Conservation (phyloP, 352 stramenopile genomes). For the Blastocystis sp. region DNA sequence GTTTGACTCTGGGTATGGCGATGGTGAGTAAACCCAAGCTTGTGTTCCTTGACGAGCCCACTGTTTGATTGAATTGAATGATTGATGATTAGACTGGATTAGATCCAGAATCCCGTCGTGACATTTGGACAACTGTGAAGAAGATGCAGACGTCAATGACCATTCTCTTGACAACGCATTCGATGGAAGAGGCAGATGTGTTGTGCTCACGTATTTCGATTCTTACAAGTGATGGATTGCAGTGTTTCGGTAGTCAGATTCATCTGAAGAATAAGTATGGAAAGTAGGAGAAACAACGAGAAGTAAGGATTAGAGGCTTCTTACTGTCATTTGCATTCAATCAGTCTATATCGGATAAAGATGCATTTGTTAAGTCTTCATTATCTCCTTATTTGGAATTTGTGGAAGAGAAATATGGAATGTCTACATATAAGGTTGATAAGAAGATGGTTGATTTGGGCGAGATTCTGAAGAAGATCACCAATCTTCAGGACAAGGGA, state of each 20-base stretch:
- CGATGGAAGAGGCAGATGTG: conserved; percentile 75
- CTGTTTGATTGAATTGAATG: conserved; percentile 64
- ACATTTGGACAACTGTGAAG: conserved; percentile 66
- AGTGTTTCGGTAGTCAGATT: conserved; percentile 69
- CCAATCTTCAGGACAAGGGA: background rate
- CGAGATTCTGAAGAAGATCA: conserved; percentile 51
- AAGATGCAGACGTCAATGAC: conserved; percentile 63
- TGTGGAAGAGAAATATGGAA: conserved; percentile 50
- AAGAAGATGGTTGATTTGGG: background rate
- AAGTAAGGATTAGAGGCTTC: conserved; percentile 59
- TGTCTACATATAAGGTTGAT: conserved; percentile 16
- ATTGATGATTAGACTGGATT: conserved; percentile 74
- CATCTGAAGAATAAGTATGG: conserved; percentile 67
- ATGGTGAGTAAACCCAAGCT: conserved; percentile 72
- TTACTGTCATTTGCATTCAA: conserved; percentile 61
- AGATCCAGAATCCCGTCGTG: conserved; percentile 67
- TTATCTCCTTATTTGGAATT: conserved; percentile 15
- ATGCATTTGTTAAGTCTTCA: background rate
- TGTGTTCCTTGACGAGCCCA: conserved; percentile 71
- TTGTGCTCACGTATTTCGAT: conserved; percentile 73
- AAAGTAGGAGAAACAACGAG: background rate
- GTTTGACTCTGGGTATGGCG: conserved; percentile 39
- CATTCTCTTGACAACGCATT: conserved; percentile 73
- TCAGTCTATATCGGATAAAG: background rate
- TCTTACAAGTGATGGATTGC: conserved; percentile 68